These are phyloP conservation scores for Triglochin maritima DNA, from an alignment of 106 monocot genomes.

Conservation along the genomic window DNA sequence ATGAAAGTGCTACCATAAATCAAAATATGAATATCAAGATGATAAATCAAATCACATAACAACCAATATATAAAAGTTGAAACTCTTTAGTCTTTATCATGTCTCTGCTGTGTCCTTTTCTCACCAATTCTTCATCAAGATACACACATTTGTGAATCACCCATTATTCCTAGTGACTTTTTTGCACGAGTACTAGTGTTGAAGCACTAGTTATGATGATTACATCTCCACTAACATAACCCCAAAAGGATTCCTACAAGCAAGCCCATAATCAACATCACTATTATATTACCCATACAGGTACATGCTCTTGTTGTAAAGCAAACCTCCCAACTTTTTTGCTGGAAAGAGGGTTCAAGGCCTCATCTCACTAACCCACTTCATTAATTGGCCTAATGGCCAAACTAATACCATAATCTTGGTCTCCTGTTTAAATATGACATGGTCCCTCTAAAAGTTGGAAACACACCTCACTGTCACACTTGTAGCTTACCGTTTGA, in stretches of 20 bases:
- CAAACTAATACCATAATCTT: neutral
- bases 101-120: neutral
- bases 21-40: neutral
- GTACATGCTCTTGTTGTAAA: neutral
- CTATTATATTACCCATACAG: neutral
- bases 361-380: neutral
- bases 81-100: neutral
- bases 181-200: neutral
- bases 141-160: neutral
- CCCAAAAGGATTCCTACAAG: slow-evolving; percentile 11
- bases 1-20: neutral
- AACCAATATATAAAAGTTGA: too few species aligned
- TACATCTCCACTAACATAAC: neutral
- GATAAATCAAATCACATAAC: neutral
- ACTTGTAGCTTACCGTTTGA: neutral
- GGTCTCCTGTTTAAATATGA: neutral
- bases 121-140: neutral
- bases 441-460: neutral
- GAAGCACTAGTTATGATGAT: neutral
- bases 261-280: slow-evolving; percentile 3
- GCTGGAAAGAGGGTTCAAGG: slow-evolving; percentile 1
- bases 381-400: neutral
- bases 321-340: neutral
- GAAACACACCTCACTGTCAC: neutral
- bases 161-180: neutral